phyloP scores from a whole-genome alignment of 2,329 filamentous ascomycete genomes.

The Nemania abortiva region DNA sequence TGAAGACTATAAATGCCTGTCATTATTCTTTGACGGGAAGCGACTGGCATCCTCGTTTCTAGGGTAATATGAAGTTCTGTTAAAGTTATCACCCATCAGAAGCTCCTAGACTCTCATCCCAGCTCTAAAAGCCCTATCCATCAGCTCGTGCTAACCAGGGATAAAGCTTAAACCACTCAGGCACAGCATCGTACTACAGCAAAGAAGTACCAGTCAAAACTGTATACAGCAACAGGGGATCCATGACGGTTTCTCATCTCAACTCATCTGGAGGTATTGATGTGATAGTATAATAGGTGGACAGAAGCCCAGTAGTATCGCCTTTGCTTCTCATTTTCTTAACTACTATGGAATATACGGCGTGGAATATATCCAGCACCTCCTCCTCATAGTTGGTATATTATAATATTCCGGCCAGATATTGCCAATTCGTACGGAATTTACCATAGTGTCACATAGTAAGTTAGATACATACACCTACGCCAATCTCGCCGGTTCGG shows the following conservation, averaged over 20 bases:
- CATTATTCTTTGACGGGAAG: background rate
- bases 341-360: background rate
- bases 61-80: slow-evolving; percentile 18
- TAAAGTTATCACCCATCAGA: slow-evolving; percentile 33
- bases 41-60: background rate
- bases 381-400: background rate
- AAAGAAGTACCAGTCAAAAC: slow-evolving; percentile 11
- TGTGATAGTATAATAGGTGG: background rate
- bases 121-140: slow-evolving; percentile 14
- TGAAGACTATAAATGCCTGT: background rate
- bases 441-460: background rate
- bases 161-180: background rate
- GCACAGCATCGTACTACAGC: background rate
- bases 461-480: background rate
- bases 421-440: background rate
- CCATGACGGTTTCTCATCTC: slow-evolving; percentile 30
- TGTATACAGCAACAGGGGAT: slow-evolving; percentile 29
- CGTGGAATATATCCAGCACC: background rate
- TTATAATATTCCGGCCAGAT: background rate
- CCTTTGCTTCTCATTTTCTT: too few species aligned
- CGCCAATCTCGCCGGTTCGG: slow-evolving; percentile 3
- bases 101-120: slow-evolving; percentile 16
- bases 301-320: background rate
- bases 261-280: background rate
- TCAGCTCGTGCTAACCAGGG: slow-evolving; percentile 19